Evolutionary conservation across 1,284 basidiomycete species (phyloP), one percentile per base, ranked within the genome.

Genomic region (Apiotrichum sp.): DNA sequence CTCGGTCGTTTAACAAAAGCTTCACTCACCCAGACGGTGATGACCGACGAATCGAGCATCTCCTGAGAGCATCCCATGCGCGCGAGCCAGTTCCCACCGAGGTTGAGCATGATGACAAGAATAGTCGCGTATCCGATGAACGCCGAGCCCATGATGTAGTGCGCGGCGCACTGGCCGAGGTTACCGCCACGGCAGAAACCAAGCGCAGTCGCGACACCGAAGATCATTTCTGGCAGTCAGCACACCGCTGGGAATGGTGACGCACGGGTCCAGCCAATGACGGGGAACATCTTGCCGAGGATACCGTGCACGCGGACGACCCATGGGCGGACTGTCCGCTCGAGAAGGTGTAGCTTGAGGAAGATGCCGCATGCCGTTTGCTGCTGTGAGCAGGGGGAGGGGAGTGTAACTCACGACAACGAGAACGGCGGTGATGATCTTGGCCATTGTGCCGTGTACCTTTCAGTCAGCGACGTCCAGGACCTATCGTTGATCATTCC

Each of bases 271-370:
- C 91, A 98, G 16, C 87, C 93, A 14, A 97, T 66, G 53, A 97
- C 78, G 0, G 92, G 92, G 73, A 90, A 98, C 16, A 79, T 65
- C 70, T 89, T 93, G 16, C 95, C 95, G 3, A 97, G 75, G 14
- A 90, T 65, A 1, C 90, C 87, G 67, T 98, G 95, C 1, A 80
- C 73, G 9, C 79, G 76, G 11, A 92, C 87, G 6, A 86, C 82
- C 65, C 82, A 87, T 0, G 88, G 87, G 31, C 93, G 81, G 9
- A 93, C 68, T 1, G 82, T 82, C 60, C 80, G 79, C 75, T 97
- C 89, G 61, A 93, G 82, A 22, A 97, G 85, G 73, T 98, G 95
- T 4, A 95, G 78, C 76, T 95, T 97, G 61, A 98, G 85, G 75
- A 96, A 98, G 57, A 93, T 81, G 6, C 93, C 93, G 50, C 90